Percentiles rank a stretch among this genome's conserved stretches.
These are phyloP conservation scores for Quercus glauca DNA, from an alignment of 306 rosid genomes.

Conservation along the genomic window DNA sequence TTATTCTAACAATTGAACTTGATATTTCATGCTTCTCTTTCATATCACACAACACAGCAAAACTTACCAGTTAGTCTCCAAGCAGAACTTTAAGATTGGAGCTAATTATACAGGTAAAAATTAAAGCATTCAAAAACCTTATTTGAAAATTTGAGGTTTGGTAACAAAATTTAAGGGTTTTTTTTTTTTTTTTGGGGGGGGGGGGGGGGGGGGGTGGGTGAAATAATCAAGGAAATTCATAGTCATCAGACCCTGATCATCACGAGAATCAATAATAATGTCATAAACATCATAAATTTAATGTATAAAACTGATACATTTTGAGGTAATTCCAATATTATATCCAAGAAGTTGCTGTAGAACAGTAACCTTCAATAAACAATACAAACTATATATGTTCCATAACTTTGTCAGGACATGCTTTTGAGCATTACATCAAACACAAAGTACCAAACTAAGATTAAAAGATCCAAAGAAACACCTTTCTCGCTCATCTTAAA, in stretches of 20 bases:
- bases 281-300: not conserved
- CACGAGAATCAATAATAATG: not conserved
- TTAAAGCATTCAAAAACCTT: not conserved
- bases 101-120: not conserved
- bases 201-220: no score
- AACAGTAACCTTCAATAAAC: constrained; percentile 13
- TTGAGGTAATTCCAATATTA: constrained; percentile 16
- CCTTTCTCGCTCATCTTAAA: constrained; percentile 6
- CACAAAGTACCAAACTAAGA: constrained; percentile 15
- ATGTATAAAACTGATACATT: constrained; percentile 15
- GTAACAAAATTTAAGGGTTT: not conserved
- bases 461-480: constrained; percentile 22
- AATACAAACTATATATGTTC: not conserved
- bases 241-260: constrained; percentile 2
- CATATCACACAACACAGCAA: not conserved
- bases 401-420: constrained; percentile 20
- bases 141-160: not conserved
- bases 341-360: constrained; percentile 17
- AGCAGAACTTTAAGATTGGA: not conserved
- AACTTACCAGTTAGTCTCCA: constrained; percentile 9
- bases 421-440: constrained; percentile 19
- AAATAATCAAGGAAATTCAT: constrained; percentile 4
- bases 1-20: not conserved
- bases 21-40: not conserved
- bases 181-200: not conserved